phyloP scores from a whole-genome alignment of 108 stramenopile genomes.

The Asterionellopsis glacialis region DNA sequence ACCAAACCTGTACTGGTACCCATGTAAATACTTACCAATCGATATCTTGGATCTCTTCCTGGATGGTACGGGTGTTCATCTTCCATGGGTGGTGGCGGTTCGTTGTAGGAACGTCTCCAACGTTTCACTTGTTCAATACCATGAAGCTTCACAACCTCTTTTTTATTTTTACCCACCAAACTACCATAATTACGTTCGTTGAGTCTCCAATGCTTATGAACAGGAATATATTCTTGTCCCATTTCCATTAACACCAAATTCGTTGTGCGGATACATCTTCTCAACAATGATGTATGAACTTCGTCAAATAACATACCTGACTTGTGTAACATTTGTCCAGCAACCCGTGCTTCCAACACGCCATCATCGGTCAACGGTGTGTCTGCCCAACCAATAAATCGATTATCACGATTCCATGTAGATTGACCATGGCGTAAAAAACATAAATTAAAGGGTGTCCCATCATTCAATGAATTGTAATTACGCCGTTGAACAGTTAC shows the following conservation, averaged over 20 bases:
- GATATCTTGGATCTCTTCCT: conserved; percentile 74
- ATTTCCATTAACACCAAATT: conserved; percentile 84
- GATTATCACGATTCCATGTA: conserved; percentile 91
- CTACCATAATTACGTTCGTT: conserved; percentile 91
- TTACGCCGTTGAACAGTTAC: background rate
- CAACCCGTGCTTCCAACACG: conserved; percentile 86
- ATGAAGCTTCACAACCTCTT: conserved; percentile 79
- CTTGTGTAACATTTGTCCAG: conserved; percentile 75
- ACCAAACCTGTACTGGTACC: no score
- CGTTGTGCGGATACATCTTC: conserved; percentile 78
- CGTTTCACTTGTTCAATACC: conserved; percentile 79
- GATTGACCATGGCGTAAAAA: conserved; percentile 86
- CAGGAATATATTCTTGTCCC: conserved; percentile 90
- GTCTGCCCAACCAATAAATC: conserved; percentile 94
- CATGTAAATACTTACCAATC: conserved; percentile 60
- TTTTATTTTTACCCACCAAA: conserved; percentile 90
- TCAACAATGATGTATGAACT: conserved; percentile 80
- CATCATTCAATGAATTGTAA: conserved; percentile 8
- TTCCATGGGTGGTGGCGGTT: conserved; percentile 83
- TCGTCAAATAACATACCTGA: conserved; percentile 76
- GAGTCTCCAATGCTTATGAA: conserved; percentile 83
- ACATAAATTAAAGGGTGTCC: conserved; percentile 58
- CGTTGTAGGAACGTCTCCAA: conserved; percentile 89
- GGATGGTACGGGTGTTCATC: conserved; percentile 77
- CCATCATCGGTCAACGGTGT: conserved; percentile 92